phyloP scores from a whole-genome alignment of 169 alveolate genomes.

The Cyclospora cayetanensis region DNA sequence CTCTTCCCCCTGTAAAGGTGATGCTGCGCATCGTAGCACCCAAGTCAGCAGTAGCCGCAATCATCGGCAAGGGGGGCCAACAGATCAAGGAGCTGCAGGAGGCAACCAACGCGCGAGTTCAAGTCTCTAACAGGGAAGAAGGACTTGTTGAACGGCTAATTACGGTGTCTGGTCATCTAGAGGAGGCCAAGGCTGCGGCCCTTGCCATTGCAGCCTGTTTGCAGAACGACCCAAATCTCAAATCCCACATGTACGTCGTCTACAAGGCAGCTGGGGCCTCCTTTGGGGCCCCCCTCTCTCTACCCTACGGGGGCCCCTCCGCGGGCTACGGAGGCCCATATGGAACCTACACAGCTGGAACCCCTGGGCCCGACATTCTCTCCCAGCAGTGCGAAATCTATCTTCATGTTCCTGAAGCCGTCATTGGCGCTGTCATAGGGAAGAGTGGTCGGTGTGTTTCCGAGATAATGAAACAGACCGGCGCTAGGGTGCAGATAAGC shows the following conservation, averaged over 20 bases:
- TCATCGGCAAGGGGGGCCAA: conserved; percentile 73
- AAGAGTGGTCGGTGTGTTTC: conserved; percentile 38
- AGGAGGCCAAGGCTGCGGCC: conserved; percentile 36
- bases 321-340: conserved; percentile 1
- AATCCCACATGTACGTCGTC: conserved; percentile 40
- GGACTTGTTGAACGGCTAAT: conserved; percentile 62
- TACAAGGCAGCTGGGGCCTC: conserved; percentile 27
- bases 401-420: conserved; percentile 49
- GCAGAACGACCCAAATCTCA: conserved; percentile 54
- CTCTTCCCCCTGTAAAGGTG: background rate
- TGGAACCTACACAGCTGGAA: background rate
- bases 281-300: background rate
- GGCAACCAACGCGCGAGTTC: conserved; percentile 31
- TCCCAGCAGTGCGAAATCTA: conserved; percentile 28
- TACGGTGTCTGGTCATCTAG: conserved; percentile 29
- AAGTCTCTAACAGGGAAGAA: conserved; percentile 63
- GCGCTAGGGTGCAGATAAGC: conserved; percentile 60
- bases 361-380: conserved; percentile 20
- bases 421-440: conserved; percentile 62
- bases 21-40: conserved; percentile 55
- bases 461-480: conserved; percentile 38
- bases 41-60: conserved; percentile 60
- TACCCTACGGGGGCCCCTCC: background rate
- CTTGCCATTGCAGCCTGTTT: background rate
- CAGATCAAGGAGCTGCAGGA: conserved; percentile 48